Base-by-base conservation (phyloP, 768 basidiomycete species). In the Strobilomyces confusus region DNA sequence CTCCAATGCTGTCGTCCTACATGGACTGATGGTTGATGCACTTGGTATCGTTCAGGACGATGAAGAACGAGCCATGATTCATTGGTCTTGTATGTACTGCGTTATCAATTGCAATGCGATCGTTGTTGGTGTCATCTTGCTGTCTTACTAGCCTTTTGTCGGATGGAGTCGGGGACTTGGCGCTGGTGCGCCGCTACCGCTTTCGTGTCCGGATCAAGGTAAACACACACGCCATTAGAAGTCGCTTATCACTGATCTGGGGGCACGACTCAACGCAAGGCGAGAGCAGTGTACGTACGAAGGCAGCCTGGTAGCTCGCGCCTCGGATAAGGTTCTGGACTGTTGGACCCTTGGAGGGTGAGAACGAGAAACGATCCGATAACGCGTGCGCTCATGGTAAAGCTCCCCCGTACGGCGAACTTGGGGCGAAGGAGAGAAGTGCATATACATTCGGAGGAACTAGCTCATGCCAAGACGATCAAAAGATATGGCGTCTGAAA, bases 261-360 rank as follows among this genome's bases (percentile, higher is more conserved):
- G 43, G 2, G 22, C 29, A 42, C 17, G 4, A 44, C 30, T 34
- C 23, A 52, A 36, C 42, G 44, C 29, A 49, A 49, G 41, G 41
- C 2, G 42, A 33, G 33, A 9, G 2, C 11, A 33, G 44, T 38
- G 41, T 58, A 60, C 58, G 64, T 63, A 61, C 56, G 37, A 49
- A 12, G 13, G 49, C 20, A 32, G 37, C 30, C 46, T 23, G 44
- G 23, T 12, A 17, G 12, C 42, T 26, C 9, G 15, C 26, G 15
- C 38, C 26, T 17, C 26, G n/a, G 33, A 50, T 50, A 48, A 51
- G 51, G 48, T 45, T 64, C 52, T 54, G 20, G 49, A 25, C 44
- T 41, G 41, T 26, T 43, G 36, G 41, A 29, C 25, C 48, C 48
- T 58, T 51, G 25, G 32, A 29, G 7, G 29, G 29, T 51, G 42